A percentile compares a stretch with the other conserved stretches of the same genome.
phyloP scores from a whole-genome alignment of 2,329 filamentous ascomycete species.

The Scedosporium aurantiacum region DNA sequence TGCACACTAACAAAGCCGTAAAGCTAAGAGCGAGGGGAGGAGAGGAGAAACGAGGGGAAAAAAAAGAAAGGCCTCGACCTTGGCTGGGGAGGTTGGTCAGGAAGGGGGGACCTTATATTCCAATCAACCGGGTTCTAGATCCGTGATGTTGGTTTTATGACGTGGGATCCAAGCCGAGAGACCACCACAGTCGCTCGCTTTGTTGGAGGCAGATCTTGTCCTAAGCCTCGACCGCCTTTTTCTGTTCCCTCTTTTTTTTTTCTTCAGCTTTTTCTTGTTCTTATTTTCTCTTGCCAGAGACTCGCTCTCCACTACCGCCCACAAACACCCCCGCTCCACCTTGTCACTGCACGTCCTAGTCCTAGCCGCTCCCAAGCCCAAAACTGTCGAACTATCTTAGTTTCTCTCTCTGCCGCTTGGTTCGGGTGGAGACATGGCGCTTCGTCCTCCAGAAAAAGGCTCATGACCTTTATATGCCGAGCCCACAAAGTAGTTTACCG shows the following conservation, averaged over 20 bases:
- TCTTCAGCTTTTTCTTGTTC: too few species aligned
- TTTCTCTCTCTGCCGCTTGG: neutral
- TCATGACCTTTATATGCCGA: neutral
- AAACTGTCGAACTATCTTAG: neutral
- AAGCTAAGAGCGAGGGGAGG: neutral
- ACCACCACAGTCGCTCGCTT: neutral
- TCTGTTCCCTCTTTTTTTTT: too few species aligned
- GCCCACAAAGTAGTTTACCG: too few species aligned
- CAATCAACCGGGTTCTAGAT: neutral
- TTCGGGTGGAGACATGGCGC: neutral
- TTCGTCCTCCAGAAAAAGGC: neutral
- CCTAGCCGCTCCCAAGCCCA: neutral
- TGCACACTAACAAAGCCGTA: too few species aligned
- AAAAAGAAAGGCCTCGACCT: too few species aligned
- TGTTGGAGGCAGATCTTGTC: too few species aligned
- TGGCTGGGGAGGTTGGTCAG: too few species aligned
- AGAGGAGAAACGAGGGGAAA: neutral
- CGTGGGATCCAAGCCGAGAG: neutral
- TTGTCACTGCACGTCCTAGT: neutral
- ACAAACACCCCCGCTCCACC: too few species aligned
- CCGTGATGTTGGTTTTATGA: neutral
- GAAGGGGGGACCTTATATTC: too few species aligned
- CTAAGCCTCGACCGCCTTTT: too few species aligned
- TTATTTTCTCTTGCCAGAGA: too few species aligned
- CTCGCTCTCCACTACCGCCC: too few species aligned